Evolutionary conservation across 1,284 basidiomycete species (phyloP), one percentile per base, ranked within the genome.

Genomic region (Meira nashicola): DNA sequence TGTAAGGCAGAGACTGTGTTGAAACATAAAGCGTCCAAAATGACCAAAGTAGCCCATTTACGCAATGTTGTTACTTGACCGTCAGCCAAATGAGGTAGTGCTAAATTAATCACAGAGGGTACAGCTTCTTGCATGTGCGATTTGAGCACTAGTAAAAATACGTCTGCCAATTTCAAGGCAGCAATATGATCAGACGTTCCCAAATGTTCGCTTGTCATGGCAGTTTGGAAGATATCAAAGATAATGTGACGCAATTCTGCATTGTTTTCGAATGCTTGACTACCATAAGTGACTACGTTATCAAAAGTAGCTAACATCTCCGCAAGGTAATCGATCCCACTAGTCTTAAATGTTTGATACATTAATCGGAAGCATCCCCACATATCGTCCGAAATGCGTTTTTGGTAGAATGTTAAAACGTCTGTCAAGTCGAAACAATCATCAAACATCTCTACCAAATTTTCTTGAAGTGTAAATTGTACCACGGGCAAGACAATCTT

Each of bases 221-320:
- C 83, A 1, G 86, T 89, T 44, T 85, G 83, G 76, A 89, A 93
- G 72, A 94, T 89, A 71, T 94, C 90, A 55, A 92, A 80, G 33
- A 89, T 79, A 85, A 90, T 90, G 67, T 85, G 83, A 72, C 86
- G 84, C 80, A 93, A 92, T 67, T 90, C 88, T 0, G 84, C 79
- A 53, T 85, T 86, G 38, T 83, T 74, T 70, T 87, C 86, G 79
- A 94, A 87, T 12, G 86, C 81, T 12, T 90, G 88, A 17, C 84
- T 82, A 10, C 91, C 91, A 74, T 87, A 93, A 12, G 88, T 89
- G 55, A 94, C 83, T 78, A 91, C 90, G 82, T 94, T 94, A 81
- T 92, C 90, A 57, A 94, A 80, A 2, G 88, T 86, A 8, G 89
- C 88, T 46, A 92, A 83, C 89, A 92, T 92, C 77, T 94, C 91